Conservation (phyloP, 2,329 filamentous ascomycete genomes). For the Emericellopsis cladophorae region DNA sequence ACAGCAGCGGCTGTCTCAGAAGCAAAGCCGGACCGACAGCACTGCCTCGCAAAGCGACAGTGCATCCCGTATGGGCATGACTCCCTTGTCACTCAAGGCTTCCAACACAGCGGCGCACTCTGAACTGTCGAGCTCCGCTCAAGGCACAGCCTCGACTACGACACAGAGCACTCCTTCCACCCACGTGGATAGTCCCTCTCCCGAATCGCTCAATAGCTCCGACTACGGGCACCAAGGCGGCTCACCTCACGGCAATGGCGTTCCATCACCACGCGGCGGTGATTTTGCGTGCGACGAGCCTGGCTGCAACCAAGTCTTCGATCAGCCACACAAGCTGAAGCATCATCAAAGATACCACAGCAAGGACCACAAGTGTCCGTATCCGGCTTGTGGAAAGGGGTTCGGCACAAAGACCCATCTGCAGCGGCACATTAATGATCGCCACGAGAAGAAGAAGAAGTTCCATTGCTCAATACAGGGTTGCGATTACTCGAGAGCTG, state of each 20-base stretch:
- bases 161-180: slow-evolving; percentile 30
- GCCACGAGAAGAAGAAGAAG: slow-evolving; percentile 46
- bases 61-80: background rate
- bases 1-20: background rate
- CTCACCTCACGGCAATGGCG: slow-evolving; percentile 16
- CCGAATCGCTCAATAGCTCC: slow-evolving; percentile 21
- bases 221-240: slow-evolving; percentile 20
- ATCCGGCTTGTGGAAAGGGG: slow-evolving; percentile 37
- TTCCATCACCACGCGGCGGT: slow-evolving; percentile 15
- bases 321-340: slow-evolving; percentile 49
- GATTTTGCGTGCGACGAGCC: slow-evolving; percentile 20
- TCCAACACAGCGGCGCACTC: background rate
- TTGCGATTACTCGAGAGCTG: slow-evolving; percentile 42
- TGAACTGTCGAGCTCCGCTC: background rate
- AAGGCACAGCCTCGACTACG: slow-evolving; percentile 1
- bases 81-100: background rate
- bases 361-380: slow-evolving; percentile 44
- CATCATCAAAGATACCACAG: slow-evolving; percentile 50
- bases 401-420: slow-evolving; percentile 52
- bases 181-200: slow-evolving; percentile 27
- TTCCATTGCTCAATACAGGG: slow-evolving; percentile 42
- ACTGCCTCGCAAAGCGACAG: background rate
- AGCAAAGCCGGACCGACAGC: background rate
- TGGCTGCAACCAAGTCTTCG: slow-evolving; percentile 30
- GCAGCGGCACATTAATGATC: slow-evolving; percentile 49